Evolutionary conservation across 2,329 filamentous ascomycete species (phyloP), one percentile per base, ranked within the genome.

Genomic region (Colletotrichum cordylinicola): DNA sequence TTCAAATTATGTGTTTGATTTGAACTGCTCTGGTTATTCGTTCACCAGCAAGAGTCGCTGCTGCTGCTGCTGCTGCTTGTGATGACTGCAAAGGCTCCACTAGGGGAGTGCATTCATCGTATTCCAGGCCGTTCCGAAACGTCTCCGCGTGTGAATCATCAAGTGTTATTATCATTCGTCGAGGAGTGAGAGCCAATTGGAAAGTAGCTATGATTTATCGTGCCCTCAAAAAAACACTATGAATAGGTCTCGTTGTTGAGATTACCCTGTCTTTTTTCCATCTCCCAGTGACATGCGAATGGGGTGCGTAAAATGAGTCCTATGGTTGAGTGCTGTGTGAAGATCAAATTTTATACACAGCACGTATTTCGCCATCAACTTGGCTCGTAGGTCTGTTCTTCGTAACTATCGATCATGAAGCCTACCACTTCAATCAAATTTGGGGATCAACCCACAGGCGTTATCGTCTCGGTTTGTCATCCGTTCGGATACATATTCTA

Each of bases 331-430:
- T 18, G 39, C 39, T n/a, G 39, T 0, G 12, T 43, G 39, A 43
- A 43, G 9, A 43, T 43, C 39, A 43, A 43, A 43, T 27, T 27
- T 27, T 27, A 1, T 27, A 27, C 4, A 27, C 24, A 27, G 24
- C 24, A 27, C 24, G 24, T 27, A 5, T n/a, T n/a, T 3, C 39
- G 0, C 5, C 6, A 43, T 12, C 5, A n/a, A 43, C 39, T 0
- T 12, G 18, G 39, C 18, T n/a, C 18, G 18, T n/a, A n/a, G 5
- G 18, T 12, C 9, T 1, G 18, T 18, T n/a, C 18, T 1, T 43
- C 39, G 0, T n/a, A 29, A 43, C 2, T 16, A 8, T 43, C 4
- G 8, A 43, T 10, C 4, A n/a, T n/a, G 39, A 43, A 43, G 18
- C 16, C 18, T n/a, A 43, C 16, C 2, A 6, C 16, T 43, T 3